Percentiles rank a stretch among this genome's conserved stretches.
Conservation (phyloP, 2,329 filamentous ascomycete species). For the Monosporascus sp. region DNA sequence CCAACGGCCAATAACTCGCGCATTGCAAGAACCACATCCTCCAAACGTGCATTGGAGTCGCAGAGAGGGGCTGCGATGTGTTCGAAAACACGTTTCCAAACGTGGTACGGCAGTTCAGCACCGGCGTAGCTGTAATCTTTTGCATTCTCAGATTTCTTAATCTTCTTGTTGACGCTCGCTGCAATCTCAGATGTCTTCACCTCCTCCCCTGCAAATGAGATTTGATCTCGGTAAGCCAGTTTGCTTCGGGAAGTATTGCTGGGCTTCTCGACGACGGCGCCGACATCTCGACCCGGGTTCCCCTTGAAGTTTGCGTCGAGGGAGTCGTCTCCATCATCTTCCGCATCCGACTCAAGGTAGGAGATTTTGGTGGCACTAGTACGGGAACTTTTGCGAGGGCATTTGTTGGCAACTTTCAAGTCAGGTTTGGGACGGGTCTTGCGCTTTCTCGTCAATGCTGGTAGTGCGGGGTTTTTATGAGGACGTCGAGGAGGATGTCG, state of each 20-base stretch:
- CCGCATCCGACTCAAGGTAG: not conserved
- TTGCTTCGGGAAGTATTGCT: not conserved
- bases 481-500: not conserved
- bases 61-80: slow-evolving; percentile 59
- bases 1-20: slow-evolving; percentile 55
- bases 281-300: not conserved
- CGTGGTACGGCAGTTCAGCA: slow-evolving; percentile 55
- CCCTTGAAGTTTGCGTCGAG: not conserved
- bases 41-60: slow-evolving; percentile 33
- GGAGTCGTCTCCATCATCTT: not conserved
- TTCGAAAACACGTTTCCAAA: slow-evolving; percentile 66
- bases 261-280: not conserved
- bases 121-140: not conserved
- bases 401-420: slow-evolving; percentile 1
- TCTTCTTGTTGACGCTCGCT: not conserved
- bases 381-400: slow-evolving; percentile 1
- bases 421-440: slow-evolving; percentile 4
- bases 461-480: too few relatives aligned
- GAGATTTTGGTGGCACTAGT: slow-evolving; percentile 3
- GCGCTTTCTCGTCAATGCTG: slow-evolving; percentile 8
- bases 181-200: not conserved
- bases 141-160: not conserved
- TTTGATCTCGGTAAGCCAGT: not conserved
- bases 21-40: slow-evolving; percentile 36
- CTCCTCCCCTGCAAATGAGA: not conserved